Conservation (phyloP, 1,139 yeast species). For the Candida tetrigidarum region DNA sequence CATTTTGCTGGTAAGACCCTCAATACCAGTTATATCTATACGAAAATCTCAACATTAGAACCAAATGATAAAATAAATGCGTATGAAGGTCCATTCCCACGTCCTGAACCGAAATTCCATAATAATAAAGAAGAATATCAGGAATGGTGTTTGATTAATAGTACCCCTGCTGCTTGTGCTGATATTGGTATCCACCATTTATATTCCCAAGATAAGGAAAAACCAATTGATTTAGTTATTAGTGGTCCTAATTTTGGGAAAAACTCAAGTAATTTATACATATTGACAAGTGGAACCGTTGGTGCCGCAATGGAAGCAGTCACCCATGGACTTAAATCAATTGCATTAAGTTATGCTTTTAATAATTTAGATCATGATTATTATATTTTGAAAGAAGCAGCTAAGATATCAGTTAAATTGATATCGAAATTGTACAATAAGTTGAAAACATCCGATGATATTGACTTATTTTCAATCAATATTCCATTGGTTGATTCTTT, state of each 20-base stretch:
- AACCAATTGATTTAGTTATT: slow-evolving; percentile 79
- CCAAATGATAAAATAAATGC: slow-evolving; percentile 40
- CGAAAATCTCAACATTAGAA: slow-evolving; percentile 39
- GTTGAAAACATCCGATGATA: slow-evolving; percentile 52
- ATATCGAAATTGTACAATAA: slow-evolving; percentile 58
- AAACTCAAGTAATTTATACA: slow-evolving; percentile 88
- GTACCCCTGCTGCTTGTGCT: slow-evolving; percentile 96
- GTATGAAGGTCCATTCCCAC: slow-evolving; percentile 71
- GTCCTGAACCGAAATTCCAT: slow-evolving; percentile 38
- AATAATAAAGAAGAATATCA: slow-evolving; percentile 42
- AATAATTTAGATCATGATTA: slow-evolving; percentile 57
- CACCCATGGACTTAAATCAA: slow-evolving; percentile 71
- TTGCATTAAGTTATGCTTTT: slow-evolving; percentile 87
- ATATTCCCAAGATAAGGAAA: slow-evolving; percentile 46
- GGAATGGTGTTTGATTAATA: slow-evolving; percentile 88
- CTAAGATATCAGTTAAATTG: slow-evolving; percentile 65
- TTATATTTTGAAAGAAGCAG: slow-evolving; percentile 63
- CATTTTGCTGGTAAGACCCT: slow-evolving; percentile 88
- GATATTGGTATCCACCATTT: slow-evolving; percentile 87
- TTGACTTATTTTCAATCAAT: slow-evolving; percentile 82
- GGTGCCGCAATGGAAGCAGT: slow-evolving; percentile 98
- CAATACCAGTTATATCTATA: slow-evolving; percentile 67
- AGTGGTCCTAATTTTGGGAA: slow-evolving; percentile 98
- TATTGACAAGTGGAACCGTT: slow-evolving; percentile 92
- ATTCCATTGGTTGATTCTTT: slow-evolving; percentile 69